phyloP scores from a whole-genome alignment of 768 basidiomycete species.

The Russula abietina region DNA sequence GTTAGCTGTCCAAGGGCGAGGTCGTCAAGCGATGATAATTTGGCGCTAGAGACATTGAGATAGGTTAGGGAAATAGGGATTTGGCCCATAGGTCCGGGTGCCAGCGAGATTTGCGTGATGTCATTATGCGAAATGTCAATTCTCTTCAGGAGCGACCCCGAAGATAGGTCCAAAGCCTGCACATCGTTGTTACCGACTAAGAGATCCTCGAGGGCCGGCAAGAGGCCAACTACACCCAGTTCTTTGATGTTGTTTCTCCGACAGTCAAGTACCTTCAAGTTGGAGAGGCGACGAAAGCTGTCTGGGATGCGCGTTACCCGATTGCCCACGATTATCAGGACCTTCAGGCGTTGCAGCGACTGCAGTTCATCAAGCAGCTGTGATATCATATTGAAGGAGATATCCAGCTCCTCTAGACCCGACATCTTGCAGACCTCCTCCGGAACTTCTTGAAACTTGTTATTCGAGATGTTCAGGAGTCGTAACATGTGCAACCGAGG shows the following conservation, averaged over 20 bases:
- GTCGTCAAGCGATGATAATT: conserved; percentile 79
- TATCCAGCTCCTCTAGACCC: conserved; percentile 76
- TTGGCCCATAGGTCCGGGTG: conserved; percentile 42
- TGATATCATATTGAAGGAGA: conserved; percentile 89
- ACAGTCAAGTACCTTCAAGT: conserved; percentile 71
- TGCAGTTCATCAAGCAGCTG: conserved; percentile 79
- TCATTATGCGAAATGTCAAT: conserved; percentile 86
- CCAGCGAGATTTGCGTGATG: conserved; percentile 69
- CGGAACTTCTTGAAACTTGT: conserved; percentile 79
- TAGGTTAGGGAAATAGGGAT: conserved; percentile 56
- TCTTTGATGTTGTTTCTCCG: conserved; percentile 79
- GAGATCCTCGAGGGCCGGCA: conserved; percentile 64
- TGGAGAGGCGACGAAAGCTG: conserved; percentile 48
- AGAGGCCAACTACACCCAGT: conserved; percentile 56
- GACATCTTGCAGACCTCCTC: conserved; percentile 65
- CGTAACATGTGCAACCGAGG: conserved; percentile 63
- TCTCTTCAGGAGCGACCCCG: conserved; percentile 57
- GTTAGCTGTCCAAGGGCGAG: conserved; percentile 64
- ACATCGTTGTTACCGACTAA: conserved; percentile 79
- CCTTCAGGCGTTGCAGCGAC: conserved; percentile 57
- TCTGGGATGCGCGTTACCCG: conserved; percentile 66
- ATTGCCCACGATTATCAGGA: conserved; percentile 82
- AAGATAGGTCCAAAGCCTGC: conserved; percentile 70
- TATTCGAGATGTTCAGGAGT: conserved; percentile 91
- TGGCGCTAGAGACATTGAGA: conserved; percentile 83